A percentile compares a stretch with the other conserved stretches of the same genome.
phyloP scores from a whole-genome alignment of 2,329 filamentous ascomycete species.

The Onygena corvina region DNA sequence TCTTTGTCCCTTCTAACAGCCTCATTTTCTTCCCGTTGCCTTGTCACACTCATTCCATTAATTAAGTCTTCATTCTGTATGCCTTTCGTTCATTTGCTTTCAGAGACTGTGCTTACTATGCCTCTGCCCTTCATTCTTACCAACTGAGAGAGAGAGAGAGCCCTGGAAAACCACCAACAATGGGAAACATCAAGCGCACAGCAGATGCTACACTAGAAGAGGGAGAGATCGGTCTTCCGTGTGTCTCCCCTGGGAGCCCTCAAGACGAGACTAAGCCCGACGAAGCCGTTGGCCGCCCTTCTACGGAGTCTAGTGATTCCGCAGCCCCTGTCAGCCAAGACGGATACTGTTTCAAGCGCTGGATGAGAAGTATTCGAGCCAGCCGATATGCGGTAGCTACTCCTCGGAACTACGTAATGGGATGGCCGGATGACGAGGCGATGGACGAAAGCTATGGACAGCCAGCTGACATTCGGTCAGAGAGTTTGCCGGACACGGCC shows the following conservation, averaged over 20 bases:
- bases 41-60: neutral
- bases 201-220: constrained; percentile 8
- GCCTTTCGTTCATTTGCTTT: constrained; percentile 3
- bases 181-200: neutral
- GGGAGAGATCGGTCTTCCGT: neutral
- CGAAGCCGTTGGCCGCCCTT: neutral
- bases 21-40: neutral
- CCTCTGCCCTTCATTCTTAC: constrained; percentile 1
- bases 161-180: neutral
- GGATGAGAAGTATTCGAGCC: constrained; percentile 29
- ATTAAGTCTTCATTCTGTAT: constrained; percentile 4
- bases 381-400: constrained; percentile 16
- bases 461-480: constrained; percentile 9
- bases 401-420: constrained; percentile 23
- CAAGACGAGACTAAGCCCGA: constrained; percentile 2
- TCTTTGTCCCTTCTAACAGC: neutral
- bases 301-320: constrained; percentile 1
- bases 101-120: neutral
- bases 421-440: constrained; percentile 26
- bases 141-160: neutral
- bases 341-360: constrained; percentile 26
- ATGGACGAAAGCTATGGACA: constrained; percentile 16
- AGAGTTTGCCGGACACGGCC: constrained; percentile 44
- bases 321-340: neutral
- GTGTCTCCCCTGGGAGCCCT: constrained; percentile 6